These are phyloP conservation scores for Dendryphion nanum DNA, from an alignment of 2,329 filamentous ascomycete genomes.

Conservation along the genomic window DNA sequence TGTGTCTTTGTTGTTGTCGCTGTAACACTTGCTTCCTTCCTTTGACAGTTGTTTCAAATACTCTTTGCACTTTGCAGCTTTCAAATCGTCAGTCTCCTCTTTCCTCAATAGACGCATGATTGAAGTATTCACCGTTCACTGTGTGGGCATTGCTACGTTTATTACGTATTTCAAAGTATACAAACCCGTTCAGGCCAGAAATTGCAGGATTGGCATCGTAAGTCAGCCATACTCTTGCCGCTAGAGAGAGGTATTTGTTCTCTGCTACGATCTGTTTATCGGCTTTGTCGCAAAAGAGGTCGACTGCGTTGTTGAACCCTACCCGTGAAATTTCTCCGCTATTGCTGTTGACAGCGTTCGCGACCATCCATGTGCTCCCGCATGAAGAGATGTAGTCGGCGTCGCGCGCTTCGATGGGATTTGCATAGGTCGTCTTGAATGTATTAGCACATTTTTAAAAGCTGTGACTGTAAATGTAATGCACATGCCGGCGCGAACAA, in stretches of 20 bases:
- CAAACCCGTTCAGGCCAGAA: conserved; percentile 13
- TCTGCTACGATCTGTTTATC: conserved; percentile 5
- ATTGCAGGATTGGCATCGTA: conserved; percentile 8
- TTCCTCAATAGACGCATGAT: too few relatives aligned
- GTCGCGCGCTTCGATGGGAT: too few relatives aligned
- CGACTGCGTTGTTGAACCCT: conserved; percentile 14
- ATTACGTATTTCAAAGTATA: conserved; percentile 16
- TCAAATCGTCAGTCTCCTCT: too few relatives aligned
- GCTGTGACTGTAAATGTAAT: too few relatives aligned
- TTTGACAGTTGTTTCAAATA: conserved; percentile 11
- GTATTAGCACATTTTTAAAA: too few relatives aligned
- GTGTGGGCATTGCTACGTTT: conserved; percentile 8
- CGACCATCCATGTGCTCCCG: not conserved
- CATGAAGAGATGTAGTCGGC: conserved; percentile 1
- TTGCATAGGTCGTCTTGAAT: too few relatives aligned
- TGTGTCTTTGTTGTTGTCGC: conserved; percentile 10
- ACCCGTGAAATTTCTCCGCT: conserved; percentile 6
- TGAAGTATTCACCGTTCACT: conserved; percentile 12
- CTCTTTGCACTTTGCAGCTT: conserved; percentile 10
- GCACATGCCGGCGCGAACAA: too few relatives aligned
- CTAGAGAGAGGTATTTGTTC: conserved; percentile 10
- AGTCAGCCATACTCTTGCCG: conserved; percentile 10
- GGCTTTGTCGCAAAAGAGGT: conserved; percentile 13
- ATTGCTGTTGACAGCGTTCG: conserved; percentile 7
- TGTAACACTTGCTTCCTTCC: conserved; percentile 11